Base-by-base conservation (phyloP, 306 rosid species). In the Quercus cerris region DNA sequence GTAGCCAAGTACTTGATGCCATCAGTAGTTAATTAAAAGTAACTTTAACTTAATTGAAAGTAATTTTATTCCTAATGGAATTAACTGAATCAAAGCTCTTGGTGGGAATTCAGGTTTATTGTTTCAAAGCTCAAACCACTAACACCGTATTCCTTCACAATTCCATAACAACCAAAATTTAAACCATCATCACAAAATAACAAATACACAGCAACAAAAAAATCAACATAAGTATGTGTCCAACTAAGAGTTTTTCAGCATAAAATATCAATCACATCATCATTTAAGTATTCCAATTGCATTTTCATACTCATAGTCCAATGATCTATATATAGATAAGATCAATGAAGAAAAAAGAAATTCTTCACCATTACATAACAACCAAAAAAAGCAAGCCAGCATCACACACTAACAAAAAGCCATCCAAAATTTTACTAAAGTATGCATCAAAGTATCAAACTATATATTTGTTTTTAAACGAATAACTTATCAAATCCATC, bases 71-170 rank as follows among this genome's bases (percentile, higher is more conserved):
- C 7, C 80, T 73, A 80, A 23, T 76, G 61, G 52, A 59, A 63
- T 78, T 11, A 74, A 33, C 80, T 84, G 73, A 79, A 78, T 12
- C 66, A n/a, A 22, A 55, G 71, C 76, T 68, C 73, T 71, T 69
- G 74, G 81, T 71, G 70, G 79, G 83, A 81, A 81, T 56, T 77
- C 76, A 77, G 83, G 77, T 80, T 74, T 73, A 4, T 81, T 25
- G 62, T 81, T 77, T 63, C 64, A n/a, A 79, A 59, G 35, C 77
- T 80, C 73, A 35, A 62, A 71, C 81, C 76, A 30, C 64, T 56
- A 67, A 80, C 81, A 70, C 56, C 77, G 70, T 75, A 61, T 78
- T 64, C 82, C 81, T n/a, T 81, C 71, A 41, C 25, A 84, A 69
- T 71, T 81, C 22, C 81, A 72, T 73, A 44, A 31, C 59, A 38